Conservation (phyloP, 1,139 yeast genomes). For the Martiniozyma asiatica region DNA sequence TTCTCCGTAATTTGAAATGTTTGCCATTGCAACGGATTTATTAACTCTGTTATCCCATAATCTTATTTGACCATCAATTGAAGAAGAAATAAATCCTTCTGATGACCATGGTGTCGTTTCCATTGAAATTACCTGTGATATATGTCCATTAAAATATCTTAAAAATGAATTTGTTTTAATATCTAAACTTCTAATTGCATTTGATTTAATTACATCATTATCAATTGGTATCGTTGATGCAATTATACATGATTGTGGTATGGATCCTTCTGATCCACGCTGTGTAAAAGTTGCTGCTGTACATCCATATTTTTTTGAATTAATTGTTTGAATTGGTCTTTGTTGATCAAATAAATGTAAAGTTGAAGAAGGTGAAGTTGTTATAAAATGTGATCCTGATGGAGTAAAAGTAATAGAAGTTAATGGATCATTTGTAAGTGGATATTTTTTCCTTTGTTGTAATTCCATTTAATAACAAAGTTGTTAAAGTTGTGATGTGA, state of each 20-base stretch:
- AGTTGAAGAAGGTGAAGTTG: conserved; percentile 73
- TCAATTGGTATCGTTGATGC: conserved; percentile 53
- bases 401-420: conserved; percentile 83
- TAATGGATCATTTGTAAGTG: conserved; percentile 34
- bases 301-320: conserved; percentile 86
- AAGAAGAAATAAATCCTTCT: conserved; percentile 30
- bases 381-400: conserved; percentile 65
- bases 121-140: conserved; percentile 55
- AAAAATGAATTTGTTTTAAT: conserved; percentile 69
- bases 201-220: conserved; percentile 29
- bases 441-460: too few relatives aligned
- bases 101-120: conserved; percentile 19
- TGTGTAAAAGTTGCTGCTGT: conserved; percentile 73
- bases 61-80: conserved; percentile 53
- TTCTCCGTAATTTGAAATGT: conserved; percentile 20
- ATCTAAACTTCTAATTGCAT: conserved; percentile 65
- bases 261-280: conserved; percentile 53
- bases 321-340: conserved; percentile 59
- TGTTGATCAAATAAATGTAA: conserved; percentile 75
- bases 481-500: too few relatives aligned
- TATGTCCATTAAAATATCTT: conserved; percentile 82
- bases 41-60: conserved; percentile 74
- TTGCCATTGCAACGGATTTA: conserved; percentile 32
- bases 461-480: too few relatives aligned
- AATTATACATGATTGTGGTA: conserved; percentile 37